Conservation (phyloP, 345 rosid genomes). For the Eucalyptus erythrocorys region DNA sequence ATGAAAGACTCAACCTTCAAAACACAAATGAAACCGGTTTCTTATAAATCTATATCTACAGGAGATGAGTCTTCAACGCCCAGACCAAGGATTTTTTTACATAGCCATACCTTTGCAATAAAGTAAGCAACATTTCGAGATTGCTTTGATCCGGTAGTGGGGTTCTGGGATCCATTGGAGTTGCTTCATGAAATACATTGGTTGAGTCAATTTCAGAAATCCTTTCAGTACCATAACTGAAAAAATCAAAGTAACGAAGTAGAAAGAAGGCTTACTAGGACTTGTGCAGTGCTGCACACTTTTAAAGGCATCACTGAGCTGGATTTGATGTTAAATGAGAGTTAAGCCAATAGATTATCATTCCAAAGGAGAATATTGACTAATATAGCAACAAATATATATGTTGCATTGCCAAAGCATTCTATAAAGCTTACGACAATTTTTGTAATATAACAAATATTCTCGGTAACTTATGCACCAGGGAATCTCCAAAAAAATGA, state of each 20-base stretch:
- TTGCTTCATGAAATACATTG: neutral
- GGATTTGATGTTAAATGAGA: neutral
- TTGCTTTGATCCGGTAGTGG: neutral
- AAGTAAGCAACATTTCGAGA: constrained; percentile 2
- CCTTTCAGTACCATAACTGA: neutral
- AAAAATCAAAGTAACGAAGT: neutral
- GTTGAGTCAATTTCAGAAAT: neutral
- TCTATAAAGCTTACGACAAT: neutral
- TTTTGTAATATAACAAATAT: neutral
- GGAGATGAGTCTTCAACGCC: neutral
- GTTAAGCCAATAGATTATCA: neutral
- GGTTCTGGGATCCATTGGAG: neutral
- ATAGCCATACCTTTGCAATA: constrained; percentile 10
- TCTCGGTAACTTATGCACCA: neutral
- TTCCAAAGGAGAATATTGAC: neutral
- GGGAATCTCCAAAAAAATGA: neutral
- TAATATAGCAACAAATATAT: neutral
- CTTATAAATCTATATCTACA: neutral
- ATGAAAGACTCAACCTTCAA: neutral
- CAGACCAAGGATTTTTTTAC: neutral
- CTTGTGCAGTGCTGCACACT: neutral
- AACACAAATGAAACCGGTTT: neutral
- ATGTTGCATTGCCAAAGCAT: neutral
- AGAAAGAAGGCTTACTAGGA: neutral
- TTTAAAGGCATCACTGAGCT: neutral